Base-by-base conservation (phyloP, 495 filamentous ascomycete species). In the Penicillium soppii region DNA sequence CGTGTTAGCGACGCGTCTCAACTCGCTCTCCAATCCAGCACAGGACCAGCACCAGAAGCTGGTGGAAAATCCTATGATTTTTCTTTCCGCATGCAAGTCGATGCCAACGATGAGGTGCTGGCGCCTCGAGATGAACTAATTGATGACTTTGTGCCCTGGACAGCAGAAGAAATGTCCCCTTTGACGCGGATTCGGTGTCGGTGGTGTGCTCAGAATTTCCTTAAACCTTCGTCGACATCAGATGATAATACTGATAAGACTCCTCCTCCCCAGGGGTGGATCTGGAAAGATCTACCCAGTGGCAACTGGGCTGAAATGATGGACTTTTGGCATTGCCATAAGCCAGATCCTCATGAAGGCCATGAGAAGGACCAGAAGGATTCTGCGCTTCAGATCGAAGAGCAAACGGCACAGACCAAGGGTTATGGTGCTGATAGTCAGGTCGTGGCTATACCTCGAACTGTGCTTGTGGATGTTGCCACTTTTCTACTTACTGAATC, bases 261-360 rank as follows among this genome's bases (percentile, higher is more conserved):
- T 9, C 8, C 26, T 9, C 15, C 6, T 9, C 8, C 26, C 12
- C 15, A 15, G 5, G 61, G 58, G 1, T 77, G 68, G 56, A 69
- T 67, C n/a, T 98, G 95, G 94, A 96, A 92, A 69, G 91, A 97
- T 60, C 77, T 98, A 4, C 94, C 94, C 1, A 95, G 90, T 57
- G 90, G 92, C 51, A 94, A 95, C 59, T 99, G 94, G 94, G 94
- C 92, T 2, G 94, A 99, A 68, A 97, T 97, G 95, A 99, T 99
- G 94, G 94, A 99, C 64, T 96, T 97, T 58, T 99, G 94, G 94
- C 94, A 99, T 68, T 99, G 94, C 63, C 94, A 98, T 66, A 97
- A 97, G 63, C 94, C 91, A 36, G 71, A 82, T 47, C 71, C 72
- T 5, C 70, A 78, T 30, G 64, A 68, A 20, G 58, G 58, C n/a